Percentiles rank a stretch among this genome's conserved stretches.
These are phyloP conservation scores for Leccinum pseudoinsigne DNA, from an alignment of 1,284 basidiomycete genomes.

Conservation along the genomic window DNA sequence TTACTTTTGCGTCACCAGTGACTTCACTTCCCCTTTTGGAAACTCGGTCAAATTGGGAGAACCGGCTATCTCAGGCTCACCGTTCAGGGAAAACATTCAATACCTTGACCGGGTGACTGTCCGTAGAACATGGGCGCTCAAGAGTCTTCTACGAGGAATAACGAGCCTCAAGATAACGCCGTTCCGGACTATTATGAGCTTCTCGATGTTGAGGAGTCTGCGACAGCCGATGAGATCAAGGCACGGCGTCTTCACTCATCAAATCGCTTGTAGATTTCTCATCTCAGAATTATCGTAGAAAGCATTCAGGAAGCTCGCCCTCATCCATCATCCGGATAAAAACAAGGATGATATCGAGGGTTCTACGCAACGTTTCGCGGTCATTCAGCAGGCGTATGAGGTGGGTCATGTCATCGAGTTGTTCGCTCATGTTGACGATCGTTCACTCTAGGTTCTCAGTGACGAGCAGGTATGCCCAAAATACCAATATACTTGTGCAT, in stretches of 20 bases:
- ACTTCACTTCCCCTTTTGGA: slow-evolving; percentile 16
- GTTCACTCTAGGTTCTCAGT: slow-evolving; percentile 64
- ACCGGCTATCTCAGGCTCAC: neutral
- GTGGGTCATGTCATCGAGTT: slow-evolving; percentile 35
- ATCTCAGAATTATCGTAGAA: slow-evolving; percentile 44
- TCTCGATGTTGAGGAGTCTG: slow-evolving; percentile 77
- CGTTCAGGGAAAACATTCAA: neutral
- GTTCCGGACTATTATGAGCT: slow-evolving; percentile 78
- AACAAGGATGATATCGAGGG: slow-evolving; percentile 82
- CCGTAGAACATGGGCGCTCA: slow-evolving; percentile 62
- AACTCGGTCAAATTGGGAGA: slow-evolving; percentile 7
- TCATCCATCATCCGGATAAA: slow-evolving; percentile 90
- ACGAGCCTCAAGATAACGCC: slow-evolving; percentile 29
- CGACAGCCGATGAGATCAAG: slow-evolving; percentile 87
- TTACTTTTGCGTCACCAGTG: neutral
- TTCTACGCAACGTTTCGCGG: slow-evolving; percentile 86
- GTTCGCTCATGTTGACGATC: slow-evolving; percentile 1
- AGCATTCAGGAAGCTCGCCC: slow-evolving; percentile 81
- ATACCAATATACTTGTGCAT: slow-evolving; percentile 3
- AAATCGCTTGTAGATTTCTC: slow-evolving; percentile 5
- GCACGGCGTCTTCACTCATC: slow-evolving; percentile 35
- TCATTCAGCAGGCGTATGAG: slow-evolving; percentile 95
- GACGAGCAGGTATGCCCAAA: slow-evolving; percentile 79
- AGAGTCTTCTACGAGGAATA: slow-evolving; percentile 53
- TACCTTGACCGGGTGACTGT: neutral